Evolutionary conservation across 129 eudicot genomes (phyloP).

Genomic region (Tagetes patula): DNA sequence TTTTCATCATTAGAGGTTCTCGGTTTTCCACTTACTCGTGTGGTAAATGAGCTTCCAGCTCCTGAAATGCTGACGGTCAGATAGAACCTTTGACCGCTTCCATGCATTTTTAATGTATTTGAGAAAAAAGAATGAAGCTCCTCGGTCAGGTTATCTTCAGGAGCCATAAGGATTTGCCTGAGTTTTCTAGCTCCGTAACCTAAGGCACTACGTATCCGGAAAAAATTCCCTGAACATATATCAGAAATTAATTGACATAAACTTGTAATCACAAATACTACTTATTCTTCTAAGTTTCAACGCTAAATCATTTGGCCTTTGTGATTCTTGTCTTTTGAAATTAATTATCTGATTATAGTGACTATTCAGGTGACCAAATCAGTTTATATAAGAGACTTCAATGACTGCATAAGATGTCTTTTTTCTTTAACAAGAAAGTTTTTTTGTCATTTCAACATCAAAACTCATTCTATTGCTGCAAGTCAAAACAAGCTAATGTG

Average conservation of each 20-base stretch:
- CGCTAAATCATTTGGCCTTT: background rate
- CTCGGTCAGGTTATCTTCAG: conserved; percentile 49
- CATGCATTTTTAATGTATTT: conserved; percentile 68
- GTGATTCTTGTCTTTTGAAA: background rate
- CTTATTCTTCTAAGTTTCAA: conserved; percentile 10
- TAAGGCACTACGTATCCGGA: conserved; percentile 86
- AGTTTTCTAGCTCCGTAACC: conserved; percentile 82
- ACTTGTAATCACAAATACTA: conserved; percentile 9
- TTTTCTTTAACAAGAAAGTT: no score
- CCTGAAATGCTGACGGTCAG: conserved; percentile 18
- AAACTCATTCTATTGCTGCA: no score
- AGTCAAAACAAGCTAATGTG: conserved; percentile 2
- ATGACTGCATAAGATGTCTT: no score
- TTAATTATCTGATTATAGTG: background rate
- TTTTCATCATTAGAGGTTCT: conserved; percentile 30
- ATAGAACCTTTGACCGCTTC: conserved; percentile 44
- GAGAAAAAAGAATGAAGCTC: conserved; percentile 68
- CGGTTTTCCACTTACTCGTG: conserved; percentile 32
- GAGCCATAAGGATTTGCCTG: conserved; percentile 48
- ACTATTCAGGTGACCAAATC: background rate
- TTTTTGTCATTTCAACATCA: no score
- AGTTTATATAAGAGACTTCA: background rate
- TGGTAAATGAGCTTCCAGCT: conserved; percentile 23
- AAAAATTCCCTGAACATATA: conserved; percentile 65
- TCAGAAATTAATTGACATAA: background rate